Conservation (phyloP, 768 basidiomycete genomes). For the Leucocoprinus leucothites region DNA sequence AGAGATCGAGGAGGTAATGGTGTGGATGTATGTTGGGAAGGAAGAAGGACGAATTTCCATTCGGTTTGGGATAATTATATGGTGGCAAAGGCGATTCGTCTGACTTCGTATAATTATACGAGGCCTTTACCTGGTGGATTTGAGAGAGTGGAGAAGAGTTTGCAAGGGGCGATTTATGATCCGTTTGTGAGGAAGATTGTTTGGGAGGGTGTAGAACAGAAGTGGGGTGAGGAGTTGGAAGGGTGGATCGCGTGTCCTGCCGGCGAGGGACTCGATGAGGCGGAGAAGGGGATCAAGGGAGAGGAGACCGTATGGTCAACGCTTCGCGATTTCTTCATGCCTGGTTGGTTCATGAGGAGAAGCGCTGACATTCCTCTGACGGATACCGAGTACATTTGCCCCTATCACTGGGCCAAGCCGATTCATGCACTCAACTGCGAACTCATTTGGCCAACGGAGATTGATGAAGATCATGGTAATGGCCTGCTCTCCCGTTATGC, state of each 20-base stretch:
- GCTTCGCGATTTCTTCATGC: conserved; percentile 10
- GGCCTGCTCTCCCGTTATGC: conserved; percentile 9
- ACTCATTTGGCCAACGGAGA: conserved; percentile 72
- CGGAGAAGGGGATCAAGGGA: background rate
- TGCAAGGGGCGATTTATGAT: conserved; percentile 84
- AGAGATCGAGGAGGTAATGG: conserved; percentile 87
- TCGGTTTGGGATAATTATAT: conserved; percentile 85
- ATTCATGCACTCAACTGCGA: conserved; percentile 81
- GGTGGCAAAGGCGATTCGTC: conserved; percentile 79
- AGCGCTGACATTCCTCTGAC: conserved; percentile 23
- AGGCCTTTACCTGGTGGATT: conserved; percentile 52
- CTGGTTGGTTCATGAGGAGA: conserved; percentile 2
- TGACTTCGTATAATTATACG: conserved; percentile 73
- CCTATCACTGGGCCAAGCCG: conserved; percentile 73
- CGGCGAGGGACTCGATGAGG: background rate
- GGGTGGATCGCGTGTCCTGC: conserved; percentile 13
- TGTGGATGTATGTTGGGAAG: conserved; percentile 70
- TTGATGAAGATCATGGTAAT: conserved; percentile 34
- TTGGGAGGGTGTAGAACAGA: conserved; percentile 8
- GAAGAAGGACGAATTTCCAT: conserved; percentile 74
- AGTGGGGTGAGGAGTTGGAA: conserved; percentile 4
- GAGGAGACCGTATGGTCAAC: background rate
- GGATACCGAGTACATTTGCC: conserved; percentile 51
- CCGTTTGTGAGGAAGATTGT: conserved; percentile 54
- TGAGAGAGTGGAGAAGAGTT: conserved; percentile 49